Base-by-base conservation (phyloP, 1,284 basidiomycete species). In the Meira nashicola region DNA sequence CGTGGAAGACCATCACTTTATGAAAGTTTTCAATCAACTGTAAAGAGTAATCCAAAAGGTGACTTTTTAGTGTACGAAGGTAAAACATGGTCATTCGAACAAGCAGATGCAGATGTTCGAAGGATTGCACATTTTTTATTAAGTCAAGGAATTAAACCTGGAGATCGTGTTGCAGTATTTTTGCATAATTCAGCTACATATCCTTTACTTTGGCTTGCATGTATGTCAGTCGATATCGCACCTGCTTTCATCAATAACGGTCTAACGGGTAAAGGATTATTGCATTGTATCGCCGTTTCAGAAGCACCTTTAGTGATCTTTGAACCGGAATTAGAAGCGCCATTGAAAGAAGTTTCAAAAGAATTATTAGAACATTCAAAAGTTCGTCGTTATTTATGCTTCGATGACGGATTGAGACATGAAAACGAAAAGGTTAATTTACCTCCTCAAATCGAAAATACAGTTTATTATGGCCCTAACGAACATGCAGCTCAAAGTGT, bases 191-290 rank as follows among this genome's bases (percentile, higher is more conserved):
- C 64, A 47, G 67, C 68, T 8, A 62, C 66, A 25, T 73, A 70
- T 53, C 21, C 67, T 37, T 60, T 66, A 44, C 60, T 72, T 60
- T 76, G 66, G 67, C 63, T 72, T 25, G 73, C 70, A 0, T 75
- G 70, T 59, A 63, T 76, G 71, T 60, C 57, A 51, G 64, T 68
- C 66, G 67, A 75, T 46, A 64, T 70, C 21, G 54, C 73, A 3
- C 77, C 78, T 5, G 78, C 74, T 1, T 78, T 79, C 61, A 76
- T 79, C 67, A 79, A 79, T 67, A 73, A 71, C 65, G 72, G 71
- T 51, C 63, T 79, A 23, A 74, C 72, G 9, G 76, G 64, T 46
- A 60, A 64, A 12, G 69, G 71, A 5, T 62, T 79, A 19, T 49
- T 64, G 17, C 78, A 79, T 63, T 79, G 78, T 66, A 66, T 79